Percentiles rank a stretch among this genome's conserved stretches.
phyloP scores from a whole-genome alignment of 352 stramenopile genomes.

The Globisporangium recalcitrans region DNA sequence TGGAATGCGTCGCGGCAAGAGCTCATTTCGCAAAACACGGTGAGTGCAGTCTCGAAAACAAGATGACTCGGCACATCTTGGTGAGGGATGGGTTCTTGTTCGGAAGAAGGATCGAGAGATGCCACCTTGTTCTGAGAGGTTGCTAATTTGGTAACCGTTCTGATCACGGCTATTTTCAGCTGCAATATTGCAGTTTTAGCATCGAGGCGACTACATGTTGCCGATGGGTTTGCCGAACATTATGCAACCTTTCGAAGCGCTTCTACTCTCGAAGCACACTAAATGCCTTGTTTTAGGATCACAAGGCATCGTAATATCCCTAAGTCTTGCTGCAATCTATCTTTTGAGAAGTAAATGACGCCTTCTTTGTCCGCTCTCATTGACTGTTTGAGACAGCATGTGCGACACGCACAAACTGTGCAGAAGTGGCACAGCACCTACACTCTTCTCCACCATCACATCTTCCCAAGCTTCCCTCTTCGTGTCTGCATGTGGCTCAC shows the following conservation, averaged over 20 bases:
- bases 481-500: neutral
- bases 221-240: neutral
- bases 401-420: neutral
- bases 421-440: neutral
- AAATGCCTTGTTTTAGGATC: neutral
- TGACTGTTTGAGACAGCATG: neutral
- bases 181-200: neutral
- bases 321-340: neutral
- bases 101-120: too few species aligned
- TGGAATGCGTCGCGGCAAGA: neutral
- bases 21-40: neutral
- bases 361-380: neutral
- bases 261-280: too few species aligned
- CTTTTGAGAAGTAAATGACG: neutral
- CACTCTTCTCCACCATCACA: neutral
- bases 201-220: neutral
- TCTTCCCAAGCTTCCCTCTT: neutral
- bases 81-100: neutral
- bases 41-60: neutral
- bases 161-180: neutral
- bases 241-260: too few species aligned
- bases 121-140: neutral
- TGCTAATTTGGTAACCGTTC: neutral
- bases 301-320: neutral
- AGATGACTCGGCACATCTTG: neutral